Base-by-base conservation (phyloP, 1,284 basidiomycete species). In the Pseudozyma tsukubaensis region DNA sequence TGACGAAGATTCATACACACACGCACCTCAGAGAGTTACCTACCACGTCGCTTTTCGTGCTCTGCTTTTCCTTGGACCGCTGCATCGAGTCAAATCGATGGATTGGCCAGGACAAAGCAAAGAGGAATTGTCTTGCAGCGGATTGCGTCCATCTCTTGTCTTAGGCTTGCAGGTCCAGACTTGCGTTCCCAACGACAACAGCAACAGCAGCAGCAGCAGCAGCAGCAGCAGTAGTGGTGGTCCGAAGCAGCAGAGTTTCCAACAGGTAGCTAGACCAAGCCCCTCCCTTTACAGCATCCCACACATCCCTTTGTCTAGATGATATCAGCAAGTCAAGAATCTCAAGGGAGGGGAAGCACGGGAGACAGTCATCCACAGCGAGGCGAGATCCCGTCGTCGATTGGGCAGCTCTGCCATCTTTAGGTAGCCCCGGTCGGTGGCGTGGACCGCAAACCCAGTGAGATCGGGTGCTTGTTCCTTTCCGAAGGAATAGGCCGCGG, bases 331-430 rank as follows among this genome's bases (percentile, higher is more conserved):
- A 55, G 21, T 18, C 21, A 18, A 24, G 12, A 24, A 14, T 45
- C 16, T 14, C 37, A 45, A 47, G 44, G 11, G 24, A 47, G 67
- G 60, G 67, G 57, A 70, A 59, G 61, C 61, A 58, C 42, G 65
- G 63, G 71, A 68, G 62, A 50, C 66, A 51, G 63, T 43, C 66
- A 60, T 34, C 59, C 57, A 54, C 72, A 74, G 59, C 72, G 72
- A 74, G 72, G 62, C 66, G 71, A 68, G 71, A 73, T 73, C 61
- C 65, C 71, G 71, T 68, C 50, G 65, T 73, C 58, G 65, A 53
- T 55, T 45, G 60, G 71, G 49, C 47, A 51, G 71, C 65, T 68
- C 58, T 24, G 67, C 67, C 64, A 43, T 42, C 11, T 24, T 51
- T 34, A 3, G 64, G 57, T 55, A 68, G 65, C 61, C 48, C 61